These are phyloP conservation scores for Thalassiosira livingstoniorum DNA, from an alignment of 352 stramenopile species.

Conservation along the genomic window DNA sequence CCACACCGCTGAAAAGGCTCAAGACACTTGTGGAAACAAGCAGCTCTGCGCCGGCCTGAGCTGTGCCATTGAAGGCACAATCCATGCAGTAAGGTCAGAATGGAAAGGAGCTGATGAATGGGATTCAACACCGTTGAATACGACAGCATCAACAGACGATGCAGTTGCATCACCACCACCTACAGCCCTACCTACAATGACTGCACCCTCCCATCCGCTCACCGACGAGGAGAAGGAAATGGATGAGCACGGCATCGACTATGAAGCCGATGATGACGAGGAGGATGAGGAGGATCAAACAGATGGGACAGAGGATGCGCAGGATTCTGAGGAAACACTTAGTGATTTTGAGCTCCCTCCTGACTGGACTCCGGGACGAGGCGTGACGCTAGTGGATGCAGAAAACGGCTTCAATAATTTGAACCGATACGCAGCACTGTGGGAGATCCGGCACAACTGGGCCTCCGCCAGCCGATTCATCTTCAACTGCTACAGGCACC, in stretches of 20 bases:
- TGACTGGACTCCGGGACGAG: neutral
- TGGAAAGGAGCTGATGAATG: constrained; percentile 6
- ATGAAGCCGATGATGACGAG: constrained; percentile 6
- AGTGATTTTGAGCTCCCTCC: neutral
- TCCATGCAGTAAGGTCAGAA: constrained; percentile 33
- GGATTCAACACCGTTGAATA: too few relatives aligned
- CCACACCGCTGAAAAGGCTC: too few relatives aligned
- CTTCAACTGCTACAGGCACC: constrained; percentile 44
- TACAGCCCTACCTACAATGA: neutral
- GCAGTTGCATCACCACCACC: too few relatives aligned
- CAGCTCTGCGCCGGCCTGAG: constrained; percentile 13
- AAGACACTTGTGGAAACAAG: neutral
- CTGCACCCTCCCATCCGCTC: neutral
- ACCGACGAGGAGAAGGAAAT: constrained; percentile 10
- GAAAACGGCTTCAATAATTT: constrained; percentile 35
- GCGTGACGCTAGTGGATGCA: constrained; percentile 15
- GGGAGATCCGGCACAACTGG: constrained; percentile 14
- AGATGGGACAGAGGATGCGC: neutral
- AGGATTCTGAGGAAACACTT: neutral
- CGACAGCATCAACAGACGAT: too few relatives aligned
- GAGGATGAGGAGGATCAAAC: neutral
- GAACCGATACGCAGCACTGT: constrained; percentile 18
- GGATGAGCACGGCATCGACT: too few relatives aligned
- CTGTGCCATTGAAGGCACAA: constrained; percentile 55
- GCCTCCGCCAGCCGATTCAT: constrained; percentile 3